Percentiles rank a stretch among this genome's conserved stretches.
phyloP scores from a whole-genome alignment of 768 basidiomycete genomes.

The Mycena amicta region DNA sequence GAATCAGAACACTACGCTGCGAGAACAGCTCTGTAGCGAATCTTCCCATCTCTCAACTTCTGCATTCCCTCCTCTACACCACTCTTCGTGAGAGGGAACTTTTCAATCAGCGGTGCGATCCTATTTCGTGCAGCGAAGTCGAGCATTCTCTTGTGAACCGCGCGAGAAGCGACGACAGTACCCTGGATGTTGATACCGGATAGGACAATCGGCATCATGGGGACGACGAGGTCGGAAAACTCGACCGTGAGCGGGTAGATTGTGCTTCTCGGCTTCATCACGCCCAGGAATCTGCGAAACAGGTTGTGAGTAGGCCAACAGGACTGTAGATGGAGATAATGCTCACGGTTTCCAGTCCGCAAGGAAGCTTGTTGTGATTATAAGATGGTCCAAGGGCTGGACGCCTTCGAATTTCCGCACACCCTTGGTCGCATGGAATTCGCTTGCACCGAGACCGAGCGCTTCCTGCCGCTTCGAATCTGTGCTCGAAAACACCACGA shows the following conservation, averaged over 20 bases:
- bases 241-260: slow-evolving; percentile 13
- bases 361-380: slow-evolving; percentile 30
- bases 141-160: slow-evolving; percentile 28
- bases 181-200: slow-evolving; percentile 17
- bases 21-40: slow-evolving; percentile 3
- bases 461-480: slow-evolving; percentile 37
- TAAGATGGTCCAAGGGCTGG: slow-evolving; percentile 13
- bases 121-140: slow-evolving; percentile 32
- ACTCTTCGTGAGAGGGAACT: slow-evolving; percentile 32
- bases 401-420: slow-evolving; percentile 26
- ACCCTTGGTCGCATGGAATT: slow-evolving; percentile 36
- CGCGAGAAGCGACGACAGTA: slow-evolving; percentile 14
- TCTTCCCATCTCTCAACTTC: neutral
- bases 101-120: slow-evolving; percentile 31
- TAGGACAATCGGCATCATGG: slow-evolving; percentile 3
- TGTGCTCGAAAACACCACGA: slow-evolving; percentile 37
- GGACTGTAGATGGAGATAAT: neutral
- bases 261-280: slow-evolving; percentile 8
- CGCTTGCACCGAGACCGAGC: slow-evolving; percentile 33
- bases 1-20: neutral
- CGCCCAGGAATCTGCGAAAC: slow-evolving; percentile 4
- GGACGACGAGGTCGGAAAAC: neutral
- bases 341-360: slow-evolving; percentile 14
- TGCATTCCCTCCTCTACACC: slow-evolving; percentile 23
- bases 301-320: neutral